phyloP scores from a whole-genome alignment of 768 basidiomycete species.

The Lactarius sp. region DNA sequence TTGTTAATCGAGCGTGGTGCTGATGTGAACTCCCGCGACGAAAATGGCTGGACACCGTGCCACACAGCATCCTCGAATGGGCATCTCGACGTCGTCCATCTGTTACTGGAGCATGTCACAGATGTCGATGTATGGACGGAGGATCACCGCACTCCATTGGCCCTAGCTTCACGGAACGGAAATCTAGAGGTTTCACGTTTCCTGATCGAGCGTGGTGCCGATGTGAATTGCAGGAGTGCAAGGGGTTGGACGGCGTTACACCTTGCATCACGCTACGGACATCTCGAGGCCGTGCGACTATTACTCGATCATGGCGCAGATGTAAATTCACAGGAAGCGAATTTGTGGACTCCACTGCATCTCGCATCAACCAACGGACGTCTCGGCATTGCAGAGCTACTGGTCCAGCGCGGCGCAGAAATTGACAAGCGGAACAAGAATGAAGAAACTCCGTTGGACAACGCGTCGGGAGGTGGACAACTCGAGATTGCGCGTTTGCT shows the following conservation, averaged over 20 bases:
- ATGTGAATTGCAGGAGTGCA: too few relatives aligned
- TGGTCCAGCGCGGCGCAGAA: background rate
- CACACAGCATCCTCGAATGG: too few relatives aligned
- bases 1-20: background rate
- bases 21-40: background rate
- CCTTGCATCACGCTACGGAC: background rate
- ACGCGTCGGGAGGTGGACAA: background rate
- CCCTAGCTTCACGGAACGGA: too few relatives aligned
- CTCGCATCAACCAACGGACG: background rate
- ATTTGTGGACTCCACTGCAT: slow-evolving; percentile 3
- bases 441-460: background rate
- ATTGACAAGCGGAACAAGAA: background rate
- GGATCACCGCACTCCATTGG: too few relatives aligned
- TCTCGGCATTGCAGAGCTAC: background rate
- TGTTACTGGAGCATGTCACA: background rate
- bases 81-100: too few relatives aligned
- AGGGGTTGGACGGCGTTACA: background rate
- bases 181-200: too few relatives aligned
- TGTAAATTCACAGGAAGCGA: background rate
- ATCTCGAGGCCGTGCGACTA: background rate
- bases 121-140: too few relatives aligned
- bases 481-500: background rate
- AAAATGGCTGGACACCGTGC: background rate
- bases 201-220: too few relatives aligned
- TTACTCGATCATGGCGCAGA: slow-evolving; percentile 4